Evolutionary conservation across 2,329 filamentous ascomycete genomes (phyloP), one percentile per base, ranked within the genome.

Genomic region (Colletotrichum noveboracense): DNA sequence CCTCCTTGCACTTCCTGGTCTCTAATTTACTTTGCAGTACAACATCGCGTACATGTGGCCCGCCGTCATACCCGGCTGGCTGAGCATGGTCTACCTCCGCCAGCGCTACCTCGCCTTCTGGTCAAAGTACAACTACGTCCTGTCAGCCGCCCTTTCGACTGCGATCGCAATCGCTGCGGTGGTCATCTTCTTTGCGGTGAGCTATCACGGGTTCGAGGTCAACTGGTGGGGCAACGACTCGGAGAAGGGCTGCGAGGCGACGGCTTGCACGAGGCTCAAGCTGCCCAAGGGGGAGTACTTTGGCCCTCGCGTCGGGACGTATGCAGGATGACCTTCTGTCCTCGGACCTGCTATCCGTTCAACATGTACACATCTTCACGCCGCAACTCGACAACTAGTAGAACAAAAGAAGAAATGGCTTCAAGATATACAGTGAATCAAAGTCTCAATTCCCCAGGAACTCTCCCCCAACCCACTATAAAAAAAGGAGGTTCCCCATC

Each of bases 1-100:
- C 3, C 18, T 7, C 10, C 26, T 30, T 10, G 8, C 8, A 18
- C n/a, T 30, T 8, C 16, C 4, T 43, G 3, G 13, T 55, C 4
- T 30, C 62, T 66, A 1, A 64, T 34, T 30, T 32, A 2, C 2
- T 2, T 0, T 73, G 70, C 4, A 74, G 8, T 87, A 83, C 78
- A 89, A 87, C 77, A 64, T 89, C 38, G 81, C 82, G 7, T 88
- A 88, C 78, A 79, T 85, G 56, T 86, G 85, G 85, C 86, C 85
- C 0, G 83, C 84, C 5, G 85, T 88, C 12, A 85, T 87, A 3
- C 80, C 88, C 16, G 85, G 84, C 6, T 87, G 81, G 60, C 81
- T 82, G 61, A 85, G 78, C 75, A 88, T 87, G 86, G 78, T 87
- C 28, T 87, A 83, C 74, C 73, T 88, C 70, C 85, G 85, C 71